These are phyloP conservation scores for Zychaea mexicana DNA, from an alignment of 371 early-diverging fungal genomes.

Conservation along the genomic window DNA sequence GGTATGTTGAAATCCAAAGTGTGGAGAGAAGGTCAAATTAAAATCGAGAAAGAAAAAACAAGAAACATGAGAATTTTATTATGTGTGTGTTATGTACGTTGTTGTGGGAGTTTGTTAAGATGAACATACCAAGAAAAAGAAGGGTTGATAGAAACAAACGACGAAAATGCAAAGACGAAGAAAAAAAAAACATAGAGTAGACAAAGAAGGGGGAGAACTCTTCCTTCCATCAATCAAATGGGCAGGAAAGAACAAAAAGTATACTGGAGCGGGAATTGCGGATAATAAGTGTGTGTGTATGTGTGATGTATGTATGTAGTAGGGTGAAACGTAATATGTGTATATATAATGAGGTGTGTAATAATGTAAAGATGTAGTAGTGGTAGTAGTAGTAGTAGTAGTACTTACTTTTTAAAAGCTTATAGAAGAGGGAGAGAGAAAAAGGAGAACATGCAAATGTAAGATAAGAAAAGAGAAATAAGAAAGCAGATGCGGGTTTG, in stretches of 20 bases:
- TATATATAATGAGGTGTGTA: not conserved
- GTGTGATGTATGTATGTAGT: not conserved
- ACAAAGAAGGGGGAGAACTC: constrained; percentile 5
- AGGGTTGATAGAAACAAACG: constrained; percentile 1
- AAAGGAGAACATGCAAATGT: constrained; percentile 1
- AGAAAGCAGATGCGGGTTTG: constrained; percentile 7
- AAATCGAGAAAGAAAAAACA: constrained; percentile 5
- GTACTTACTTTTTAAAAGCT: constrained; percentile 16
- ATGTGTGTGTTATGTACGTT: not conserved
- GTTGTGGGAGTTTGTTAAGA: not conserved
- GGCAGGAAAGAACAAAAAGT: constrained; percentile 2
- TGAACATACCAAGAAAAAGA: constrained; percentile 5
- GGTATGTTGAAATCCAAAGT: not conserved
- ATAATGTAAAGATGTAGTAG: not conserved
- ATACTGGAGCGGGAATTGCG: not conserved
- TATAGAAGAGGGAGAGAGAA: not conserved
- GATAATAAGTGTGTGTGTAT: no score
- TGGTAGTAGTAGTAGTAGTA: not conserved
- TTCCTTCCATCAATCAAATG: not conserved
- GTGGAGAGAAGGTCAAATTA: constrained; percentile 3
- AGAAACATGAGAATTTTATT: constrained; percentile 11
- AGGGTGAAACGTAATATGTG: constrained; percentile 1
- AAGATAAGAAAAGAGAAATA: not conserved
- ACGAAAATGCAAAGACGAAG: constrained; percentile 5
- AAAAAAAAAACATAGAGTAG: not conserved